Conservation (phyloP, 768 basidiomycete genomes). For the Pleurotus djamor region DNA sequence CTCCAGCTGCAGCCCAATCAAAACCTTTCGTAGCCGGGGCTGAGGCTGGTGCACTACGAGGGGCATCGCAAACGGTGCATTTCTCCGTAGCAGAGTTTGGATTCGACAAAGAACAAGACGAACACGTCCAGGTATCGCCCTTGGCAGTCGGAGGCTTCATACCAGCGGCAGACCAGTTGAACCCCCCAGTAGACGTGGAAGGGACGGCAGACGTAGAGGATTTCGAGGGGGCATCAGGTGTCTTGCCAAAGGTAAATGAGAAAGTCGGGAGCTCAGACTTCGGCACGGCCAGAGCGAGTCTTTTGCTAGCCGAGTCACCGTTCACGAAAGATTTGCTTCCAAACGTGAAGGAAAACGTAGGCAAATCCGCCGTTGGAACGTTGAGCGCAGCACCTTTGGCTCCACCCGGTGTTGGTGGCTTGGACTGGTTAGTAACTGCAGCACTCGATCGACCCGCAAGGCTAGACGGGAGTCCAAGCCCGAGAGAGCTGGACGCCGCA, state of each 20-base stretch:
- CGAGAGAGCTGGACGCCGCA: neutral
- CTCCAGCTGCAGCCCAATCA: slow-evolving; percentile 60
- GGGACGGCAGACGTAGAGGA: slow-evolving; percentile 10
- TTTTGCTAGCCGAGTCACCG: slow-evolving; percentile 20
- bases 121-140: slow-evolving; percentile 53
- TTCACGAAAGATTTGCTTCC: slow-evolving; percentile 17
- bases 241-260: slow-evolving; percentile 10
- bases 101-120: slow-evolving; percentile 49
- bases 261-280: slow-evolving; percentile 11
- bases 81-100: slow-evolving; percentile 38
- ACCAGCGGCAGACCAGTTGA: slow-evolving; percentile 65
- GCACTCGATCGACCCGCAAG: neutral
- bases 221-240: slow-evolving; percentile 1
- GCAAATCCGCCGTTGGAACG: slow-evolving; percentile 25
- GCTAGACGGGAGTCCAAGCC: neutral
- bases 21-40: neutral
- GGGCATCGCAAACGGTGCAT: slow-evolving; percentile 49
- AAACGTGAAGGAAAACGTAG: slow-evolving; percentile 31
- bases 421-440: neutral
- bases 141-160: slow-evolving; percentile 39
- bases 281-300: slow-evolving; percentile 37
- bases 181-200: slow-evolving; percentile 30
- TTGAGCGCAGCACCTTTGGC: slow-evolving; percentile 29
- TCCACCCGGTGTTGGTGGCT: neutral
- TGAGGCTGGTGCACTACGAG: slow-evolving; percentile 14